Base-by-base conservation (phyloP, 1,284 basidiomycete genomes). In the Moesziomyces aphidis region DNA sequence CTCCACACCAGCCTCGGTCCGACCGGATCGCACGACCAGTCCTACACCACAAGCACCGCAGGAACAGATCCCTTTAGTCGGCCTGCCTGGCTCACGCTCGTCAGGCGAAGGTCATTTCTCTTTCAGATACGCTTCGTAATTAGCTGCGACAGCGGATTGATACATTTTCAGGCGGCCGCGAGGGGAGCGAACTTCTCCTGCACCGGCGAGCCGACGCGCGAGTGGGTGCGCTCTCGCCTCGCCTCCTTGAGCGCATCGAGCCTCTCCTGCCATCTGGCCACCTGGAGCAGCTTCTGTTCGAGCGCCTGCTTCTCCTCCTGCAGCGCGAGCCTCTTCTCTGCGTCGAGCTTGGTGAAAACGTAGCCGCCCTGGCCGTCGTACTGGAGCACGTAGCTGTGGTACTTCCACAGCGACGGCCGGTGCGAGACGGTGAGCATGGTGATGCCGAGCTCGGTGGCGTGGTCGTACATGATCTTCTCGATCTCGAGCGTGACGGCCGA, bases 401-500 rank as follows among this genome's bases (percentile, higher is more conserved):
- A 87, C 76, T 94, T 94, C 94, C 95, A 97, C 73, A 98, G 86
- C 42, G 93, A 94, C 13, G 95, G 93, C 17, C 85, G 72, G 71
- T 86, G 85, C 21, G 85, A 85, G 5, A 86, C 85, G 3, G 85
- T 83, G 60, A 84, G 54, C 73, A 85, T 78, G 9, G 83, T 84
- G 55, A 85, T 85, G 21, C 84, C 84, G 7, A 85, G 65, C 36
- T 78, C 83, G 0, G 93, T 94, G 1, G 95, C 96, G 81, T 94
- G 90, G 82, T 95, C 93, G 90, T 97, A 99, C 94, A 97, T 97
- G 86, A 90, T 73, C 59, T 91, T 93, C 85, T 98, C 96, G 84
- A 97, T 91, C 62, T 96, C 94, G 19, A 92, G 89, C 6, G 95
- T 95, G 13, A 99, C 95, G 0, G 96, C 90, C 13, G 91, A 93